Percentiles rank a stretch among this genome's conserved stretches.
Evolutionary conservation across 73 alveolate species (phyloP).

Genomic region (Stentor coeruleus): DNA sequence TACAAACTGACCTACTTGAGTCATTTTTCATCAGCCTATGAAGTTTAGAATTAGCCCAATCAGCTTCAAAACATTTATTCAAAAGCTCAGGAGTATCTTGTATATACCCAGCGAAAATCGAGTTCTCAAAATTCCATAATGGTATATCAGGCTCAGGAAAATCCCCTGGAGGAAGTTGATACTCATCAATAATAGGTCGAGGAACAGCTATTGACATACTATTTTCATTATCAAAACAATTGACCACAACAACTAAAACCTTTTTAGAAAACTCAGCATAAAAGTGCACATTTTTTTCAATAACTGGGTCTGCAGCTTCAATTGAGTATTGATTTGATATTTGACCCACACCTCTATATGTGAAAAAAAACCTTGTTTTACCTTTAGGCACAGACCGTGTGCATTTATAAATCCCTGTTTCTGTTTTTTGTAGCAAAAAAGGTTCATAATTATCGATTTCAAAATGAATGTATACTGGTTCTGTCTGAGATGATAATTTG

Average conservation of each 20-base stretch:
- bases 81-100: constrained; percentile 57
- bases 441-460: constrained; percentile 28
- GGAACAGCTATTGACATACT: neutral
- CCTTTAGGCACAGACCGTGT: neutral
- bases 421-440: neutral
- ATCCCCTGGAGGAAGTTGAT: constrained; percentile 29
- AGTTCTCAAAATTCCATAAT: constrained; percentile 27
- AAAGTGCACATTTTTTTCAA: constrained; percentile 8
- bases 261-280: constrained; percentile 1
- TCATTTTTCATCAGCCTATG: constrained; percentile 35
- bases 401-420: neutral
- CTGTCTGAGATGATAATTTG: neutral
- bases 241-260: neutral
- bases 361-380: constrained; percentile 10
- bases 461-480: constrained; percentile 5
- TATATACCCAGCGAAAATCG: constrained; percentile 63
- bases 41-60: constrained; percentile 58
- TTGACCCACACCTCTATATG: constrained; percentile 12
- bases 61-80: constrained; percentile 76
- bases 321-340: neutral
- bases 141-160: constrained; percentile 20
- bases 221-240: neutral
- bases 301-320: neutral
- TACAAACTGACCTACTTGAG: constrained; percentile 21
- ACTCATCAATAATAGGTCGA: constrained; percentile 9